Evolutionary conservation across 2,329 filamentous ascomycete species (phyloP), one percentile per base, ranked within the genome.

Genomic region (Seiridium cupressi): DNA sequence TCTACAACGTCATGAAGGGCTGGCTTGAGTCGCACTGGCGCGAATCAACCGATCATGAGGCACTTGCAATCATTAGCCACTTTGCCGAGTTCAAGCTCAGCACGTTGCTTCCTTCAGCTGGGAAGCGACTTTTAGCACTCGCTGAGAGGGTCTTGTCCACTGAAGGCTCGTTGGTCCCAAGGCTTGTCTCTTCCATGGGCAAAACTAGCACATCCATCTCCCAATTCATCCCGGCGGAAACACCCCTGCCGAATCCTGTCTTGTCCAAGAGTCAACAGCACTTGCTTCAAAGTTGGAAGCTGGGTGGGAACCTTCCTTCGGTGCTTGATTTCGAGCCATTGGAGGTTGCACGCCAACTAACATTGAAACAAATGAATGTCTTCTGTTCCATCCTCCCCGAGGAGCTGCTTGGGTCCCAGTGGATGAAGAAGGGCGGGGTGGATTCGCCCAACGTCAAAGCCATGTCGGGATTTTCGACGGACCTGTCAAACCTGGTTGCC

Each of bases 11-110:
- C 60, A 92, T 99, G 82, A 99, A 99, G 76, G 91, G 91, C 47
- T 99, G 95, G 95, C 80, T 99, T 26, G 95, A 98, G 77, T 95
- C 91, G 5, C 93, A 99, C 75, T 99, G 95, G 94, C 87, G 90
- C 53, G 87, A 92, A 64, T 87, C 92, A 61, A 87, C 88, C 9
- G 95, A 99, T 72, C 85, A 86, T 57, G 83, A 86, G 10, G 92
- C 93, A 1, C 80, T 99, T 7, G 80, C 84, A 0, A 79, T 90
- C 54, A 96, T 99, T 63, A 81, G 89, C 40, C 81, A 86, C 1
- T 99, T 99, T 74, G 93, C 94, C 2, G 86, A 89, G 65, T 83
- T 84, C 51, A 89, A 89, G 64, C 81, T 99, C 6, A 81, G 81
- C 55, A 74, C 81, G 1, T 81, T 89, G 5, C 79, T 97, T 44